These are phyloP conservation scores for Butyriboletus appendiculatus DNA, from an alignment of 1,284 basidiomycete genomes.

Conservation along the genomic window DNA sequence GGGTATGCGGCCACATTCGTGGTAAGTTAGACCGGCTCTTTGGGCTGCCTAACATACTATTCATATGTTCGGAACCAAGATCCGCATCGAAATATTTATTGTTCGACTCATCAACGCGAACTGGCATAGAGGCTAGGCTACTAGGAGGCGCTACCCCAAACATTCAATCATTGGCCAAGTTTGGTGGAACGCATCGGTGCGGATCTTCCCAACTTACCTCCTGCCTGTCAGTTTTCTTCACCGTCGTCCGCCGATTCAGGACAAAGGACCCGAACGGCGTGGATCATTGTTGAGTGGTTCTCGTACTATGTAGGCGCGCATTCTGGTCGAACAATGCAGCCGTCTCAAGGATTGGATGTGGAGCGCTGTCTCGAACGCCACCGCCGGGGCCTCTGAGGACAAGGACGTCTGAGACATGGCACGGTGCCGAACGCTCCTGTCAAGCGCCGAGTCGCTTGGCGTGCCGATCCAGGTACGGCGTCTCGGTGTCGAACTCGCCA, in stretches of 20 bases:
- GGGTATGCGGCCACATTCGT: too few relatives aligned
- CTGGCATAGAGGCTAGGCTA: too few relatives aligned
- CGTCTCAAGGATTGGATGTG: slow-evolving; percentile 2
- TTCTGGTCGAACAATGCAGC: slow-evolving; percentile 15
- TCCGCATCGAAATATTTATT: too few relatives aligned
- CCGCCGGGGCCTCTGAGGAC: neutral
- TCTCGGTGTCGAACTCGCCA: slow-evolving; percentile 17
- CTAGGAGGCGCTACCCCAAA: too few relatives aligned
- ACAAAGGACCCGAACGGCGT: neutral
- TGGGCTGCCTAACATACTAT: too few relatives aligned
- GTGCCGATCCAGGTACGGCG: slow-evolving; percentile 6
- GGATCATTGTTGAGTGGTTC: neutral
- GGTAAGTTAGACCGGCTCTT: too few relatives aligned
- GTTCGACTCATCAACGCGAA: too few relatives aligned
- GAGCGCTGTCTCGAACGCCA: neutral
- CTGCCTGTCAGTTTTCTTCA: neutral
- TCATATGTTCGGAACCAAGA: too few relatives aligned
- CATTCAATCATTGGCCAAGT: too few relatives aligned
- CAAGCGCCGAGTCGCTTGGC: slow-evolving; percentile 6
- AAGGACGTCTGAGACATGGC: slow-evolving; percentile 13
- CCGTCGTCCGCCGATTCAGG: slow-evolving; percentile 5
- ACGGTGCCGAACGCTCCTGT: slow-evolving; percentile 1
- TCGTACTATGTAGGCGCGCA: neutral
- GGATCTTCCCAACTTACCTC: too few relatives aligned
- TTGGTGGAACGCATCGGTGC: too few relatives aligned